Conservation (phyloP, 2,329 filamentous ascomycete genomes). For the Hymenoscyphus fructigenus region DNA sequence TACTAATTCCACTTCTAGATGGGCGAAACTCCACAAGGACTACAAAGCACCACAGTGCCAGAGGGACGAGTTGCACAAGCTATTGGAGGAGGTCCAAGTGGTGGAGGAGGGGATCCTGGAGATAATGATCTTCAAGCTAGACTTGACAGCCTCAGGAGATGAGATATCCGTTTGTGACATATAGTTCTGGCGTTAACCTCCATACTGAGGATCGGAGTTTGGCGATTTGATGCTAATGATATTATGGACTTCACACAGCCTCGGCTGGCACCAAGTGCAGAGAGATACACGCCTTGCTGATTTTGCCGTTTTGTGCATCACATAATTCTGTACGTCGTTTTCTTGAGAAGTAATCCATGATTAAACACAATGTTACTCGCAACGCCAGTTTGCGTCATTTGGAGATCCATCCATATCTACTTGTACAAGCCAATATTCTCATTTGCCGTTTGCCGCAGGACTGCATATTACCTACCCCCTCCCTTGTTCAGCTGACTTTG, state of each 20-base stretch:
- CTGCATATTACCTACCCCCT: too few relatives aligned
- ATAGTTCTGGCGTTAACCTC: slow-evolving; percentile 3
- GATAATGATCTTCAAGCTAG: slow-evolving; percentile 94
- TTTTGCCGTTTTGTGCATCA: background rate
- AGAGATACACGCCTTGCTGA: background rate
- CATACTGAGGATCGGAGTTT: slow-evolving; percentile 16
- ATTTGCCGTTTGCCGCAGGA: too few relatives aligned
- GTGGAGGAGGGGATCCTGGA: slow-evolving; percentile 52
- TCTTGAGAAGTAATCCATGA: too few relatives aligned
- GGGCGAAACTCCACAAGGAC: slow-evolving; percentile 82
- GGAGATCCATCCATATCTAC: too few relatives aligned
- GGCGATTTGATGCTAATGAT: slow-evolving; percentile 2
- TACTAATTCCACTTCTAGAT: slow-evolving; percentile 55
- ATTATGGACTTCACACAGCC: slow-evolving; percentile 6
- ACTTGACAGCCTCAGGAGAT: slow-evolving; percentile 70
- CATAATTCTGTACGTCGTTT: background rate
- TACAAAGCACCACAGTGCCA: slow-evolving; percentile 70
- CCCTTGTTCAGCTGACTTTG: too few relatives aligned
- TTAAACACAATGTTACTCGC: too few relatives aligned
- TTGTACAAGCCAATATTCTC: too few relatives aligned
- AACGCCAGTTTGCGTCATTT: too few relatives aligned
- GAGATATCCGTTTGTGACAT: slow-evolving; percentile 10
- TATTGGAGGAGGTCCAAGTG: slow-evolving; percentile 64
- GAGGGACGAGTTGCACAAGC: slow-evolving; percentile 85
- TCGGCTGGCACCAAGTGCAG: background rate